Percentiles rank a stretch among this genome's conserved stretches.
Evolutionary conservation across 805 yeast species (phyloP).

Genomic region (Lipomyces chichibuensis): DNA sequence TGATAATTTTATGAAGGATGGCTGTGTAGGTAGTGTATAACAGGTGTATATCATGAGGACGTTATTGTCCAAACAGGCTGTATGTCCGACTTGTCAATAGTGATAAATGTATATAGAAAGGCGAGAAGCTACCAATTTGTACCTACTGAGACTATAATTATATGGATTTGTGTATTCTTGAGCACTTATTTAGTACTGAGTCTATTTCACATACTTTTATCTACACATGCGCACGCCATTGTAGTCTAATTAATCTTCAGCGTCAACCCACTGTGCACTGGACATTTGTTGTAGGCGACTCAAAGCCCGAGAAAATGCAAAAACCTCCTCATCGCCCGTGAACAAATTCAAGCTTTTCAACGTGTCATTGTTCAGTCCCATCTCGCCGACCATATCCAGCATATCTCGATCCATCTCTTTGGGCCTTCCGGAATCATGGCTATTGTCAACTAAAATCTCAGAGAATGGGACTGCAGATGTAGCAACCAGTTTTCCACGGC

Average conservation of each 20-base stretch:
- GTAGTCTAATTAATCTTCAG: constrained; percentile 9
- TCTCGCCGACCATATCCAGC: constrained; percentile 55
- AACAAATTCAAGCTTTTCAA: constrained; percentile 48
- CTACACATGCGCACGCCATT: background rate
- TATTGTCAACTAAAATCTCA: constrained; percentile 74
- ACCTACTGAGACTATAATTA: background rate
- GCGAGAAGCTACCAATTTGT: background rate
- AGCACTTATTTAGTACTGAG: background rate
- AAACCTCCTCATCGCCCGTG: constrained; percentile 90
- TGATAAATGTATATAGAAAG: background rate
- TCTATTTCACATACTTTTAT: constrained; percentile 1
- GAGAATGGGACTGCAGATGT: constrained; percentile 86
- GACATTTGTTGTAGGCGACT: constrained; percentile 93
- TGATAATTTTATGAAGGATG: background rate
- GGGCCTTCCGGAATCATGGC: constrained; percentile 44
- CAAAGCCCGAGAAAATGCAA: constrained; percentile 94
- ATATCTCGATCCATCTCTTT: constrained; percentile 57
- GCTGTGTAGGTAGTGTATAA: background rate
- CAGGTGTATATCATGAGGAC: background rate
- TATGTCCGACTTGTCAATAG: background rate
- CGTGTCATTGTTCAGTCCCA: constrained; percentile 73
- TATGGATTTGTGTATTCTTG: background rate
- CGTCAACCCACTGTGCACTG: constrained; percentile 85
- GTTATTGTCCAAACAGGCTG: background rate
- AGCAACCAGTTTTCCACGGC: constrained; percentile 82